Evolutionary conservation across 139 green algal genomes (phyloP), one percentile per base, ranked within the genome.

Genomic region (Astrephomene gubernaculifera): DNA sequence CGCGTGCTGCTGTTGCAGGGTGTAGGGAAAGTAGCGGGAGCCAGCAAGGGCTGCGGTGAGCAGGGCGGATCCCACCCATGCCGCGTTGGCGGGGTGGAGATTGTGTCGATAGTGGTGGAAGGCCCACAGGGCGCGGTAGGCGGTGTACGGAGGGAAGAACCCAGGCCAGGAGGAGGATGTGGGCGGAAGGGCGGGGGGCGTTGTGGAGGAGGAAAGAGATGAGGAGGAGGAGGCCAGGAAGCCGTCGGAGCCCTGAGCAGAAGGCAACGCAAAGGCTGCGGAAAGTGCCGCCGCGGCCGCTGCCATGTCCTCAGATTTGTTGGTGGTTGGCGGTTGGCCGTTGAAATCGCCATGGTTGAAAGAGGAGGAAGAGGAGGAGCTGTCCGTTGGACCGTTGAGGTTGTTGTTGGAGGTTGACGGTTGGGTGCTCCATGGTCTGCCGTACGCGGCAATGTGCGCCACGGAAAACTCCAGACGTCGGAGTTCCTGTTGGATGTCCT

Each of bases 51-150:
- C 70, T 7, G 70, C 29, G 8, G 70, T 0, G 12, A 81, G 73
- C 27, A 81, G 53, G 27, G 24, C 35, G 4, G 73, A 35, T 9
- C 52, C 73, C 2, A 68, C 25, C 10, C 44, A 4, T 12, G 1
- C 10, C 5, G 73, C 73, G 2, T 3, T 38, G 9, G 54, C 2
- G 3, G 57, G 19, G 54, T 54, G 38, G 4, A 57, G 74, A 12
- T 27, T n/a, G 57, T 43, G 31, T 24, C n/a, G 36, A 57, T 82
- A 33, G 53, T 82, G 74, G 38, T 82, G 74, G 27, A 82, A 57
- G 0, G 74, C 74, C 74, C 38, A 57, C 2, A 82, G 27, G 0
- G 54, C 36, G 25, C 70, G 29, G 74, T 57, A 82, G 10, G 74
- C 73, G 22, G 19, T 8, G 35, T 70, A 35, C 2, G 73, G 53